Percentiles rank a stretch among this genome's conserved stretches.
These are phyloP conservation scores for Diospyros kaki DNA, from an alignment of 148 eudicot genomes.

Conservation along the genomic window DNA sequence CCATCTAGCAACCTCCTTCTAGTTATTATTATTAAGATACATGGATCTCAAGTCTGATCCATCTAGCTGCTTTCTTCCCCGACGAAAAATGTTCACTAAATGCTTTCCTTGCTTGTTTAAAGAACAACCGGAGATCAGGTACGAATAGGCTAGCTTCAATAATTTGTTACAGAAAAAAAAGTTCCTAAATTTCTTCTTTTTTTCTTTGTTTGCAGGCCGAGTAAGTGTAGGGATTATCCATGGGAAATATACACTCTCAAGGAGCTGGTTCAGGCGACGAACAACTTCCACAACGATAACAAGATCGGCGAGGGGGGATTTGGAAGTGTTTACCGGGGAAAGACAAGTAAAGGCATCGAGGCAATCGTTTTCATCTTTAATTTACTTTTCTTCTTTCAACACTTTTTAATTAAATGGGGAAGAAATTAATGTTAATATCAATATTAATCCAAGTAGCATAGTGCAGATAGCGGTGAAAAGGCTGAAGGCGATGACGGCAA, in stretches of 20 bases:
- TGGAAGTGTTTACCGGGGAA: constrained; percentile 53
- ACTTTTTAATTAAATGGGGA: too few relatives aligned
- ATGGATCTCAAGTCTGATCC: background rate
- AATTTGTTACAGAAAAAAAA: too few relatives aligned
- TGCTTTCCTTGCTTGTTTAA: too few relatives aligned
- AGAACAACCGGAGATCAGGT: too few relatives aligned
- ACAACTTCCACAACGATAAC: constrained; percentile 38
- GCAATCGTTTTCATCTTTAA: constrained; percentile 16
- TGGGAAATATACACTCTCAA: constrained; percentile 49
- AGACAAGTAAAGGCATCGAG: constrained; percentile 42
- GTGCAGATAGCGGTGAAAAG: constrained; percentile 47
- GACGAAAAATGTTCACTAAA: too few relatives aligned
- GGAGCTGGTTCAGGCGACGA: constrained; percentile 42
- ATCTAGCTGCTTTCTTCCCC: background rate
- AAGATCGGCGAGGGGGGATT: constrained; percentile 50
- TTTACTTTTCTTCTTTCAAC: background rate
- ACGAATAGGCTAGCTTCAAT: too few relatives aligned
- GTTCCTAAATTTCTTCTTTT: background rate
- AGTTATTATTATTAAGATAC: too few relatives aligned
- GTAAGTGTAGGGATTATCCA: constrained; percentile 33
- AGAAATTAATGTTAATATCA: too few relatives aligned
- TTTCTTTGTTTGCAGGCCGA: constrained; percentile 4
- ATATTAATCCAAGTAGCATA: background rate
- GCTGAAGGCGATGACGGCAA: constrained; percentile 35
- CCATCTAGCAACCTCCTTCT: too few relatives aligned